phyloP scores from a whole-genome alignment of 1,284 basidiomycete species.

The Schizophyllum commune region DNA sequence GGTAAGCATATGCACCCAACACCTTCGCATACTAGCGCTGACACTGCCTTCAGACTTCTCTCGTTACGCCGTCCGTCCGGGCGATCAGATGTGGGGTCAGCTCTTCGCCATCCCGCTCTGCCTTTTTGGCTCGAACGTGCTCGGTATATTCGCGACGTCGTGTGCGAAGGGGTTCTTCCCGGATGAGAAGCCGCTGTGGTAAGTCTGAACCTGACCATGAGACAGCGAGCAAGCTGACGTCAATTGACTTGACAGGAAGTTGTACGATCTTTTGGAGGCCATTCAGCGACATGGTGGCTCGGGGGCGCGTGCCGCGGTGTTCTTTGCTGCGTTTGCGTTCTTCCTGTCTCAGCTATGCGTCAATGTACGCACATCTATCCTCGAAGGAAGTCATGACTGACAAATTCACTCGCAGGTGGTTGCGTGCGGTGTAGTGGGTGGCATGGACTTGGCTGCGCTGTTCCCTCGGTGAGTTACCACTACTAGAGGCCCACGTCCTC shows the following conservation, averaged over 20 bases:
- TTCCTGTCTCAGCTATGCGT: slow-evolving; percentile 22
- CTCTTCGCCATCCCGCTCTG: slow-evolving; percentile 25
- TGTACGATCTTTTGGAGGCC: slow-evolving; percentile 22
- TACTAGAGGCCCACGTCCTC: no score
- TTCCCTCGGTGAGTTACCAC: slow-evolving; percentile 14
- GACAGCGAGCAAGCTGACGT: neutral
- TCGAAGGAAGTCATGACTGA: no score
- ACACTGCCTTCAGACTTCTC: slow-evolving; percentile 20
- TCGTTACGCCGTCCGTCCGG: slow-evolving; percentile 23
- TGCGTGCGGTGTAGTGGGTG: slow-evolving; percentile 22
- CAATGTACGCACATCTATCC: no score
- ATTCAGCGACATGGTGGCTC: slow-evolving; percentile 20
- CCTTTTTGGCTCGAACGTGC: slow-evolving; percentile 23
- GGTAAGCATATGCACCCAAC: no score
- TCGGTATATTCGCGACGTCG: slow-evolving; percentile 23
- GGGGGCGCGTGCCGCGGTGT: slow-evolving; percentile 22
- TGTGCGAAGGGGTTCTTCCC: slow-evolving; percentile 24
- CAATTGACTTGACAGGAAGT: slow-evolving; percentile 14
- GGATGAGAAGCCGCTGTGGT: slow-evolving; percentile 24
- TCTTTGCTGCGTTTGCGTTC: slow-evolving; percentile 25
- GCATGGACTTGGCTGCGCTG: slow-evolving; percentile 23
- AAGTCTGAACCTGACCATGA: neutral
- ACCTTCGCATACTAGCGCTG: no score
- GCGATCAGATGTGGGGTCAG: slow-evolving; percentile 24
- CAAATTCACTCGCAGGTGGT: slow-evolving; percentile 13